Base-by-base conservation (phyloP, 2,329 filamentous ascomycete genomes). In the Alternaria conjuncta region DNA sequence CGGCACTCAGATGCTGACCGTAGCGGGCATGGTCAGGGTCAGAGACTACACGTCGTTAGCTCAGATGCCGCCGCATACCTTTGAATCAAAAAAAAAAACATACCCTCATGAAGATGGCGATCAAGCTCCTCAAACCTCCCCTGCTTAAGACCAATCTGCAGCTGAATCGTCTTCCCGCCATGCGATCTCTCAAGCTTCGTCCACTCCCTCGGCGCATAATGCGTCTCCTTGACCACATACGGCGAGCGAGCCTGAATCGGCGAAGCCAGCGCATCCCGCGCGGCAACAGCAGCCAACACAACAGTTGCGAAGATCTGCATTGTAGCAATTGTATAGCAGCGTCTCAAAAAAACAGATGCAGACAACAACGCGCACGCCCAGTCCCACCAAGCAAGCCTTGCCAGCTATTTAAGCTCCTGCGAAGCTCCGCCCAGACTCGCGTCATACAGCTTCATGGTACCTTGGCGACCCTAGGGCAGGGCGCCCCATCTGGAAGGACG, bases 111-210 rank as follows among this genome's bases (percentile, higher is more conserved):
- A 6, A 89, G 79, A 68, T 88, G 86, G 63, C 82, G 81, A 73
- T 88, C 86, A 20, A 89, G 78, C 66, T 85, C 84, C 18, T 82
- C 81, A 60, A 88, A 87, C 46, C 85, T 84, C 61, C 82, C 81
- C 73, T 89, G 87, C 80, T 85, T 88, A 63, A 89, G 74, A 28
- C 85, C 87, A 71, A 89, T 88, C 54, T 87, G 84, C 50, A 89
- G 77, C 36, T 86, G 78, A 63, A 89, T 83, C 32, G 82, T 77
- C 64, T 86, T 82, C 18, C 81, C 76, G 47, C 82, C 80, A 43
- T 85, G 81, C 3, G 86, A 84, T 30, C 81, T 77, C 43, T 81
- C 82, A 50, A 84, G 72, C 62, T 80, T 80, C 9, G 76, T 81
- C 87, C 87, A 89, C 57, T 78, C 79, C 28, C 77, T 75, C 7